phyloP scores from a whole-genome alignment of 345 rosid genomes.

The Ceriops decandra region DNA sequence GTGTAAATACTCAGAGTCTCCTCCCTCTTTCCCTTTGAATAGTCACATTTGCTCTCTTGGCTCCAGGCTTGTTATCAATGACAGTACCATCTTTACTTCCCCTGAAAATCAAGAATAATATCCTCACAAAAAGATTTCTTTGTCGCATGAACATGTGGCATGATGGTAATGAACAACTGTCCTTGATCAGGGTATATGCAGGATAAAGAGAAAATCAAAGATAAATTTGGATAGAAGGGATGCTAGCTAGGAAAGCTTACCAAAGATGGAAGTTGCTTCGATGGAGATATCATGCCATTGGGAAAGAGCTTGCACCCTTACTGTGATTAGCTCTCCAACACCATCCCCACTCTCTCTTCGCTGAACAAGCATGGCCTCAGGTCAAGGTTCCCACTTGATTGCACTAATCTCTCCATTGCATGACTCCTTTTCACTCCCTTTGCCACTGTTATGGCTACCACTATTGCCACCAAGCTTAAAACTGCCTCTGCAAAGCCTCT shows the following conservation, averaged over 20 bases:
- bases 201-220: not conserved
- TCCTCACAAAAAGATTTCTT: too few species aligned
- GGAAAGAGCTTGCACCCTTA: conserved; percentile 70
- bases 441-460: conserved; percentile 21
- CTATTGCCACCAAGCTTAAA: conserved; percentile 45
- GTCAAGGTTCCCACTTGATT: conserved; percentile 82
- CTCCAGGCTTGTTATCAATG: conserved; percentile 65
- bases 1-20: conserved; percentile 68
- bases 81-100: conserved; percentile 74
- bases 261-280: conserved; percentile 79
- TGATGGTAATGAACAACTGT: too few species aligned
- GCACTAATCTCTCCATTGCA: conserved; percentile 35
- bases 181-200: too few species aligned
- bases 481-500: conserved; percentile 54
- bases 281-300: conserved; percentile 70
- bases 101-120: conserved; percentile 36
- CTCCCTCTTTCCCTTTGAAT: conserved; percentile 92
- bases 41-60: conserved; percentile 76
- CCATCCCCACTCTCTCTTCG: conserved; percentile 50
- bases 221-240: not conserved
- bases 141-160: too few species aligned
- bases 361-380: conserved; percentile 95
- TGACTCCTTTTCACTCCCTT: conserved; percentile 28
- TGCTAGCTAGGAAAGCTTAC: conserved; percentile 31
- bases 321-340: conserved; percentile 44